Evolutionary conservation across 371 early-diverging fungal species (phyloP), one percentile per base, ranked within the genome.

Genomic region (Actinomortierella wolfii): DNA sequence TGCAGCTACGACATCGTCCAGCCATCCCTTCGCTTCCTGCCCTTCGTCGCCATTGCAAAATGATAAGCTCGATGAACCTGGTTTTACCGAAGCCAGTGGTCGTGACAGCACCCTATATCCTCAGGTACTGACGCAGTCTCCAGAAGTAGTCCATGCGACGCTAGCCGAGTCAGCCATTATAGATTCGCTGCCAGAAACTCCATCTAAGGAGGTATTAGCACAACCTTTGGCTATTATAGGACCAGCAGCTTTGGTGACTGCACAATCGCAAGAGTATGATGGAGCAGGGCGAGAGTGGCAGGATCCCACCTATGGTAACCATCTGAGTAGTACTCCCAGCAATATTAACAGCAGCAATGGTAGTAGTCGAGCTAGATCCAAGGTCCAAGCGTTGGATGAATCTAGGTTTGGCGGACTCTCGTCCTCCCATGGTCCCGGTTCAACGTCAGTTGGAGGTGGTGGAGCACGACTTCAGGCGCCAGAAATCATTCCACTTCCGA

Each of bases 401-500:
- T 15, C 44, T 41, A 40, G 23, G 57, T 47, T 9, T 40, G 48
- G 11, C 28, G 45, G 26, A 14, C 43, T 52, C 13, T 41, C 18
- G 51, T 17, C 11, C 25, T 15, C 9, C 64, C 44, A 1, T 43
- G 42, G 44, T 44, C 43, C 20, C 52, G 4, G 18, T 41, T 13
- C 20, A 24, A 0, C 57, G 45, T 23, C 64, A 57, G 7, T 57
- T 25, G n/a, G n/a, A n/a, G n/a, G n/a, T n/a, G n/a, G n/a, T 17
- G 21, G 28, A 11, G 57, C 45, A 21, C 42, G 64, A 40, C 57
- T 52, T 15, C 29, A 57, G 15, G 64, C 64, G 7, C 64, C 64
- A 1, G 64, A 63, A 48, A 52, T 63, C 26, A 63, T 63, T 17
- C 41, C 64, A 6, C 51, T 63, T 13, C 46, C 64, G 23, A 63